Percentiles rank a stretch among this genome's conserved stretches.
phyloP scores from a whole-genome alignment of 1,284 basidiomycete genomes.

The Peniophora sp. region DNA sequence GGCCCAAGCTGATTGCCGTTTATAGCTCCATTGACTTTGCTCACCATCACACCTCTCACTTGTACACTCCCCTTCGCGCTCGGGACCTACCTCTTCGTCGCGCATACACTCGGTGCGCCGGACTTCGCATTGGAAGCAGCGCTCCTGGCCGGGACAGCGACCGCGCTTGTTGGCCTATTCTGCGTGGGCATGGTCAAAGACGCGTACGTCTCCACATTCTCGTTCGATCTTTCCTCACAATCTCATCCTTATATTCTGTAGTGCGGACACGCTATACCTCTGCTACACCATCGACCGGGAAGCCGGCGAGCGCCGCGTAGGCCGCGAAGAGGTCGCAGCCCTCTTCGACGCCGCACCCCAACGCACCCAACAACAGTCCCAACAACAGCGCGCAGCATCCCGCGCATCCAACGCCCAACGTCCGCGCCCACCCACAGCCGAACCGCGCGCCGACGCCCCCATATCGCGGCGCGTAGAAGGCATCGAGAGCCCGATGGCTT shows the following conservation, averaged over 20 bases:
- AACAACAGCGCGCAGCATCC: constrained; percentile 31
- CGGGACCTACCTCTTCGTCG: constrained; percentile 81
- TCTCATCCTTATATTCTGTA: not conserved
- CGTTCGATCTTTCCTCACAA: not conserved
- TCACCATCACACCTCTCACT: constrained; percentile 76
- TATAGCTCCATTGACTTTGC: constrained; percentile 61
- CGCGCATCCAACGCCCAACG: constrained; percentile 14
- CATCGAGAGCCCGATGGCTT: constrained; percentile 10
- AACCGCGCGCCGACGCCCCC: constrained; percentile 8
- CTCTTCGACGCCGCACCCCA: not conserved
- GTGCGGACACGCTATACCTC: constrained; percentile 78
- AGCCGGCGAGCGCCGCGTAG: constrained; percentile 54
- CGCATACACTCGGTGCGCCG: constrained; percentile 75
- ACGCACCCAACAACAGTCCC: constrained; percentile 8
- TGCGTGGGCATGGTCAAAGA: constrained; percentile 79
- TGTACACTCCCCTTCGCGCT: constrained; percentile 76
- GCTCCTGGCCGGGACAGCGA: constrained; percentile 71
- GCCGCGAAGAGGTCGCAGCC: constrained; percentile 63
- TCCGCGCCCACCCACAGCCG: constrained; percentile 6
- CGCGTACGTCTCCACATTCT: constrained; percentile 38
- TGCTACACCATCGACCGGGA: constrained; percentile 88
- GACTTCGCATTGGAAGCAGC: constrained; percentile 72
- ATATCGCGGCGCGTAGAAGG: constrained; percentile 15
- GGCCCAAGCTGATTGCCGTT: not conserved
- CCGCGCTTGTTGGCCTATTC: constrained; percentile 76